Evolutionary conservation across 139 green algal genomes (phyloP).

Genomic region (Tetradesmus obliquus): DNA sequence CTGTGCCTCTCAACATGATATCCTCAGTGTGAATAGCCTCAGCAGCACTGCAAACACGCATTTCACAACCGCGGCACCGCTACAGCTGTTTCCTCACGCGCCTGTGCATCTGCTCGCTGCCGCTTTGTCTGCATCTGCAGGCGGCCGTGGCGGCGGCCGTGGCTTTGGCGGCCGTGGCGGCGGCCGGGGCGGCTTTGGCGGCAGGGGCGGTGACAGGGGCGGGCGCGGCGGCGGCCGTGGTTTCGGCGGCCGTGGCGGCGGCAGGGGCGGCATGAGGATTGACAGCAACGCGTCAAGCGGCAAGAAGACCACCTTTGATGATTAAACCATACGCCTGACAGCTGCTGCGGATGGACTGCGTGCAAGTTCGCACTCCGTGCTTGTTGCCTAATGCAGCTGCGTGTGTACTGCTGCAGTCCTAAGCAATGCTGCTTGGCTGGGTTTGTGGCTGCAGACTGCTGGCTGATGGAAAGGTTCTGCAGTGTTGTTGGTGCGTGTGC

Average conservation of each 20-base stretch:
- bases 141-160: constrained; percentile 40
- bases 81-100: no score
- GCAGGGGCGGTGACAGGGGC: constrained; percentile 37
- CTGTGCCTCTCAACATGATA: no score
- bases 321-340: constrained; percentile 33
- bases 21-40: no score
- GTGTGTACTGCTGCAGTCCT: background rate
- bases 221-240: constrained; percentile 37
- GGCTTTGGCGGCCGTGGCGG: no score
- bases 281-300: constrained; percentile 45
- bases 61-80: no score
- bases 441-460: background rate
- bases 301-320: constrained; percentile 77
- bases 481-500: background rate
- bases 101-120: no score
- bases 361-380: no score
- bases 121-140: no score
- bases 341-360: background rate
- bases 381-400: background rate
- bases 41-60: no score
- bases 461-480: background rate
- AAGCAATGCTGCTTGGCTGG: background rate
- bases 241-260: constrained; percentile 31
- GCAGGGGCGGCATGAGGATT: constrained; percentile 60
- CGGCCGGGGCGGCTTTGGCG: constrained; percentile 46